Percentiles rank a stretch among this genome's conserved stretches.
These are phyloP conservation scores for Somion occarium DNA, from an alignment of 1,284 basidiomycete genomes.

Conservation along the genomic window DNA sequence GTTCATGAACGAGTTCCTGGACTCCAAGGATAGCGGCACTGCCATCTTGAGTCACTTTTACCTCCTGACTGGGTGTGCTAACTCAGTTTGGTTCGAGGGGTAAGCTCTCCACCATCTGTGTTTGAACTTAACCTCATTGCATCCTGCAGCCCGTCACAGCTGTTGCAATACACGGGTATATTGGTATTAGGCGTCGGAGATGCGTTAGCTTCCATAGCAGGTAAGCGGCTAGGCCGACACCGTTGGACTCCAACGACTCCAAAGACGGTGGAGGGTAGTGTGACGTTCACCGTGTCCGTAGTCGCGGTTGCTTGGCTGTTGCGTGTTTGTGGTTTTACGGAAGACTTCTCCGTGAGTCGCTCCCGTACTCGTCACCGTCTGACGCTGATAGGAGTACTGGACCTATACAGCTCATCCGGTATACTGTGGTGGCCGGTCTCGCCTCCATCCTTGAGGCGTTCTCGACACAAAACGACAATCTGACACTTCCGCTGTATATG, in stretches of 20 bases:
- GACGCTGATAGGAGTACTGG: not conserved
- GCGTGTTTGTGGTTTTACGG: conserved; percentile 64
- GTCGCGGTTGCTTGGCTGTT: conserved; percentile 67
- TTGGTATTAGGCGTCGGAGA: conserved; percentile 92
- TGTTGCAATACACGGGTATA: conserved; percentile 87
- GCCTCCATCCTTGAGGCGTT: conserved; percentile 80
- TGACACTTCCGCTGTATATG: conserved; percentile 85
- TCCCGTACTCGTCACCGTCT: not conserved
- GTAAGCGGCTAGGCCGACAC: conserved; percentile 74
- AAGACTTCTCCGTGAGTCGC: conserved; percentile 68
- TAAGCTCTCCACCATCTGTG: conserved; percentile 34
- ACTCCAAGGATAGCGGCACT: conserved; percentile 92
- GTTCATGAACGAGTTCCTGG: conserved; percentile 97
- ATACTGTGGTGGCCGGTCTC: conserved; percentile 53
- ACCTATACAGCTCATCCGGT: conserved; percentile 42
- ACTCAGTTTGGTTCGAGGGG: conserved; percentile 94
- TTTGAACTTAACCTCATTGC: not conserved
- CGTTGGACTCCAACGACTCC: conserved; percentile 81
- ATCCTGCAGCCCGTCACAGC: conserved; percentile 51
- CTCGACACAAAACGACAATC: conserved; percentile 92
- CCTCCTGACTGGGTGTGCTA: conserved; percentile 91
- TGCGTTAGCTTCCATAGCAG: conserved; percentile 90
- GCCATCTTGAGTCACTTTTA: conserved; percentile 98
- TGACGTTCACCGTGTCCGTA: conserved; percentile 78
- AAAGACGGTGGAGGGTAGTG: conserved; percentile 91